Percentiles rank a stretch among this genome's conserved stretches.
These are phyloP conservation scores for Schoenoplectus tabernaemontani DNA, from an alignment of 202 grass and related monocot species.

Conservation along the genomic window DNA sequence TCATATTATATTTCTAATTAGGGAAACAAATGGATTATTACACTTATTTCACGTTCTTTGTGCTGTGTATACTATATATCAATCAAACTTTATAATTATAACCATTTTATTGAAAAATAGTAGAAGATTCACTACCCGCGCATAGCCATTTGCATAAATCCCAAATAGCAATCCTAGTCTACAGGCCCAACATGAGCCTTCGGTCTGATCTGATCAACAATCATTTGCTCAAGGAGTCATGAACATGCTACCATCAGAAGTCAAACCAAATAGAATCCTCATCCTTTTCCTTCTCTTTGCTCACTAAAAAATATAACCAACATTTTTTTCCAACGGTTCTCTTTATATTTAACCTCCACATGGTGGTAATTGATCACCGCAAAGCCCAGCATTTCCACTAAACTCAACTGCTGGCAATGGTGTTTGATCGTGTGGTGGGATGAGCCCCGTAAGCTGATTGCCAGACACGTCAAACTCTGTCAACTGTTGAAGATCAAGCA, in stretches of 20 bases:
- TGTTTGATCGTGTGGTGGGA: slow-evolving; percentile 24
- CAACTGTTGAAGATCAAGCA: slow-evolving; percentile 26
- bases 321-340: background rate
- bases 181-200: background rate
- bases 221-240: background rate
- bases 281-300: background rate
- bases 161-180: background rate
- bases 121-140: background rate
- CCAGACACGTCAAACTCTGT: slow-evolving; percentile 24
- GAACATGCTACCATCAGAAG: background rate
- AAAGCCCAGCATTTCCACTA: slow-evolving; percentile 34
- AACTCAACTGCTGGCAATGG: slow-evolving; percentile 28
- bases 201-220: background rate
- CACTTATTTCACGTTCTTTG: too few relatives aligned
- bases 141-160: background rate
- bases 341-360: slow-evolving; percentile 3
- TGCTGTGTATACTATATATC: background rate
- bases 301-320: background rate
- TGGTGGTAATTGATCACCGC: slow-evolving; percentile 32
- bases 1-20: too few relatives aligned
- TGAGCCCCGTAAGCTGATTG: slow-evolving; percentile 31
- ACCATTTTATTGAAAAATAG: too few relatives aligned
- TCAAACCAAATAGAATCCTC: background rate
- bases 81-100: background rate
- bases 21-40: too few relatives aligned